These are phyloP conservation scores for Parachaetomium inaequale DNA, from an alignment of 495 filamentous ascomycete genomes.

Conservation along the genomic window DNA sequence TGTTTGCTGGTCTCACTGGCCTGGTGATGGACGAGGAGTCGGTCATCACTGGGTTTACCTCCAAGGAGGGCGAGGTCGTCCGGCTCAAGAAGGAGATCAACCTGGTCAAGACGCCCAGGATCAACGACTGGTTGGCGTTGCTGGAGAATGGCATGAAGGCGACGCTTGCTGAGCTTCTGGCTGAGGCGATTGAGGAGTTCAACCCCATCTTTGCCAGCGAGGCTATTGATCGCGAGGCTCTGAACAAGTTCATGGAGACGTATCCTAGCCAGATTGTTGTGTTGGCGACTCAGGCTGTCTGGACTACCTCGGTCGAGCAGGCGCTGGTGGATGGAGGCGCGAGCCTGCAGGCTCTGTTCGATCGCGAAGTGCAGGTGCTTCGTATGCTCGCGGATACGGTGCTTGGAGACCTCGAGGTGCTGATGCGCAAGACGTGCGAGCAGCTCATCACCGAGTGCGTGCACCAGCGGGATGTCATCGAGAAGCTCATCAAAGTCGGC, in stretches of 20 bases:
- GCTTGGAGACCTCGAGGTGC: constrained; percentile 80
- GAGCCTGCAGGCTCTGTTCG: constrained; percentile 62
- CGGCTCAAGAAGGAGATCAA: constrained; percentile 85
- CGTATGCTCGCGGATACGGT: constrained; percentile 80
- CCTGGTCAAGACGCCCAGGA: constrained; percentile 83
- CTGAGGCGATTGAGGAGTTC: constrained; percentile 77
- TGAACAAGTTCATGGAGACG: constrained; percentile 70
- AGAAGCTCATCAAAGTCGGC: constrained; percentile 69
- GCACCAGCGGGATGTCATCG: constrained; percentile 88
- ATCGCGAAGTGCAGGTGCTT: constrained; percentile 75
- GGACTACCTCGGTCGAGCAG: constrained; percentile 80
- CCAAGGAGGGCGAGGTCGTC: constrained; percentile 92
- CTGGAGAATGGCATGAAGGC: constrained; percentile 92
- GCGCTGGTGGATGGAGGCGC: constrained; percentile 66
- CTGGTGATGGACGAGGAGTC: constrained; percentile 87
- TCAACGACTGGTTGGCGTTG: constrained; percentile 95
- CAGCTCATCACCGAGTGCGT: constrained; percentile 99
- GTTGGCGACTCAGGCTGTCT: constrained; percentile 89
- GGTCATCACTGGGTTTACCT: constrained; percentile 85
- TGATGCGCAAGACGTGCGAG: constrained; percentile 92
- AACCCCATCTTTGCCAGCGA: constrained; percentile 64
- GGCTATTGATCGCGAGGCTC: constrained; percentile 59
- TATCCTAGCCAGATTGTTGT: constrained; percentile 96
- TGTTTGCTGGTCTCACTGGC: constrained; percentile 94
- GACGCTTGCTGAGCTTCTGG: constrained; percentile 84